Conservation (phyloP, 768 basidiomycete genomes). For the Suillus paluster region DNA sequence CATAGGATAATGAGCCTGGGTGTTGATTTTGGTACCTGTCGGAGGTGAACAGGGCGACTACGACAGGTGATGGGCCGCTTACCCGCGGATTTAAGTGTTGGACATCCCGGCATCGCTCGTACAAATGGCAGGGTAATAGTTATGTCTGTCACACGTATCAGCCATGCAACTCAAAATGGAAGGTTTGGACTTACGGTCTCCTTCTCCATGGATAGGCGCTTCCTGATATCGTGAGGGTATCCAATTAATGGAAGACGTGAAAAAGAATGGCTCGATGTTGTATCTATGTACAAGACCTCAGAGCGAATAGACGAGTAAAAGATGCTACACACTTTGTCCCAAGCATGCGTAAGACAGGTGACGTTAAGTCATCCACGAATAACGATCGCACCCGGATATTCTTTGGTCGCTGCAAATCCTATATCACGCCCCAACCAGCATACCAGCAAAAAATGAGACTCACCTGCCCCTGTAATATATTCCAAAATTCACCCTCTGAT, state of each 20-base stretch:
- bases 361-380: constrained; percentile 55
- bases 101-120: constrained; percentile 39
- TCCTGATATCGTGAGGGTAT: constrained; percentile 71
- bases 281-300: constrained; percentile 37
- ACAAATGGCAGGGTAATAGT: constrained; percentile 60
- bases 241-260: constrained; percentile 66
- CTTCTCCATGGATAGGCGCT: constrained; percentile 37
- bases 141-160: constrained; percentile 45
- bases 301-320: neutral
- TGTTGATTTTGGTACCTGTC: constrained; percentile 45
- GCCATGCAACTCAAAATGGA: neutral
- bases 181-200: constrained; percentile 54
- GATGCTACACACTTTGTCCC: constrained; percentile 49
- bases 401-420: constrained; percentile 35
- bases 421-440: neutral
- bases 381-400: constrained; percentile 49
- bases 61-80: constrained; percentile 3
- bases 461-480: constrained; percentile 35
- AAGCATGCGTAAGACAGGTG: constrained; percentile 57
- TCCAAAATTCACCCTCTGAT: constrained; percentile 43
- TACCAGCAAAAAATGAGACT: constrained; percentile 18
- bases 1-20: constrained; percentile 51
- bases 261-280: constrained; percentile 66
- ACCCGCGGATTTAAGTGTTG: neutral
- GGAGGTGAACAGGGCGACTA: neutral